Conservation (phyloP, 2,329 filamentous ascomycete species). For the Cytospora chrysosperma region DNA sequence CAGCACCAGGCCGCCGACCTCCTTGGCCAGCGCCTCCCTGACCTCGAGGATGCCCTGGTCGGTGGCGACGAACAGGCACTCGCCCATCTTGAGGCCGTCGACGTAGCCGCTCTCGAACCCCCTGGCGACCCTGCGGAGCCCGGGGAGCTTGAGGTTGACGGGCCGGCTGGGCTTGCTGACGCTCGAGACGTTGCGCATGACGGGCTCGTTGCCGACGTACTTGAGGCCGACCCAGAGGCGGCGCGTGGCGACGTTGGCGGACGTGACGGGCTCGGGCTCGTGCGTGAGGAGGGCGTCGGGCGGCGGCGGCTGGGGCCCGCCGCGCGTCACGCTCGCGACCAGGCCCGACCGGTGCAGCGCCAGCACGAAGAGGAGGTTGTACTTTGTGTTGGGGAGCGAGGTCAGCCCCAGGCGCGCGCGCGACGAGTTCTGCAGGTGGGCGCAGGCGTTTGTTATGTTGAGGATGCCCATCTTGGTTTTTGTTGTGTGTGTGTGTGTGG, state of each 20-base stretch:
- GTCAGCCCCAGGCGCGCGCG: constrained; percentile 81
- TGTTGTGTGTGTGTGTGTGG: neutral
- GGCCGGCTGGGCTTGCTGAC: constrained; percentile 74
- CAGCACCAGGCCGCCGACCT: constrained; percentile 75
- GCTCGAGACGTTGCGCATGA: constrained; percentile 64
- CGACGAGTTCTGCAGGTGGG: constrained; percentile 87
- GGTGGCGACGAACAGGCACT: constrained; percentile 78
- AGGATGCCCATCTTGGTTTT: constrained; percentile 50
- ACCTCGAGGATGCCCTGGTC: constrained; percentile 76
- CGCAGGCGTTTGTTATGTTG: constrained; percentile 77
- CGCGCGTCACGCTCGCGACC: constrained; percentile 74
- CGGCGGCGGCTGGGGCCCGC: constrained; percentile 56
- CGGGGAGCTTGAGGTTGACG: constrained; percentile 62
- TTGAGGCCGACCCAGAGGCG: constrained; percentile 88
- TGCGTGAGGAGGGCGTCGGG: constrained; percentile 44
- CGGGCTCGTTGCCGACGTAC: constrained; percentile 81
- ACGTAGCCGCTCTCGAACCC: constrained; percentile 70
- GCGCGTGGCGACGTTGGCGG: constrained; percentile 68
- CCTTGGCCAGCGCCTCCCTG: constrained; percentile 77
- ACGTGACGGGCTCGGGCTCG: constrained; percentile 60
- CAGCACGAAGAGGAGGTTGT: constrained; percentile 73
- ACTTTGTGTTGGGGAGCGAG: constrained; percentile 75
- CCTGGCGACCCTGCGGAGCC: constrained; percentile 64
- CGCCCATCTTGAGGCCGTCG: constrained; percentile 73
- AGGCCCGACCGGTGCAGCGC: constrained; percentile 82